Conservation (phyloP, 202 grass and related monocot species). For the Musa balbisiana region DNA sequence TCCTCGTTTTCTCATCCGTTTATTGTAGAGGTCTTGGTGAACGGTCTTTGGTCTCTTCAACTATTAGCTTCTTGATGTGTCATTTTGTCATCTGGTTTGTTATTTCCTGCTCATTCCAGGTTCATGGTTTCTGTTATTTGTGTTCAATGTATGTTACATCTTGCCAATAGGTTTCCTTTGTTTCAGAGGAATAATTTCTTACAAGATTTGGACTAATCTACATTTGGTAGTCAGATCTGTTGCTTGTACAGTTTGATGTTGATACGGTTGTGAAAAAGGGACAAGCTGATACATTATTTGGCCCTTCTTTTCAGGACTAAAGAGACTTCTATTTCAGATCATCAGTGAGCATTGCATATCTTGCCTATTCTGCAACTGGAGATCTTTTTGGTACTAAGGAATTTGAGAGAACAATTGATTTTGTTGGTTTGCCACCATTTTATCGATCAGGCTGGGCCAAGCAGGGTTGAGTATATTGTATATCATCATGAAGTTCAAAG, state of each 20-base stretch:
- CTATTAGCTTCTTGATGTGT: neutral
- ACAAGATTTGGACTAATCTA: neutral
- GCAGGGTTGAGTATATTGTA: neutral
- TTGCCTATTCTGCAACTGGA: neutral
- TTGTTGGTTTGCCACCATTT: neutral
- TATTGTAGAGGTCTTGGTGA: conserved; percentile 12
- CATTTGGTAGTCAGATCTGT: neutral
- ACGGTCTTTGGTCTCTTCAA: conserved; percentile 6
- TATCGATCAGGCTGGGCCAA: too few species aligned
- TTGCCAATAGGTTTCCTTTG: neutral
- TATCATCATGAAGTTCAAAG: conserved; percentile 7
- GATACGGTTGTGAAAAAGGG: neutral
- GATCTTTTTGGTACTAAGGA: neutral
- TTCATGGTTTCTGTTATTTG: neutral
- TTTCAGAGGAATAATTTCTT: neutral
- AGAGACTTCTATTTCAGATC: neutral
- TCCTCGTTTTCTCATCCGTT: neutral
- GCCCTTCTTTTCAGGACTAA: neutral
- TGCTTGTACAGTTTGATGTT: neutral
- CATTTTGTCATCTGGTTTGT: neutral
- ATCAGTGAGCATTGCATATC: neutral
- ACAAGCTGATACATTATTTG: neutral
- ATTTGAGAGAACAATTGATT: neutral
- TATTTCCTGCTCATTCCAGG: neutral
- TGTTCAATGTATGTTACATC: neutral